Base-by-base conservation (phyloP, 495 filamentous ascomycete genomes). In the Patellaria atrata region DNA sequence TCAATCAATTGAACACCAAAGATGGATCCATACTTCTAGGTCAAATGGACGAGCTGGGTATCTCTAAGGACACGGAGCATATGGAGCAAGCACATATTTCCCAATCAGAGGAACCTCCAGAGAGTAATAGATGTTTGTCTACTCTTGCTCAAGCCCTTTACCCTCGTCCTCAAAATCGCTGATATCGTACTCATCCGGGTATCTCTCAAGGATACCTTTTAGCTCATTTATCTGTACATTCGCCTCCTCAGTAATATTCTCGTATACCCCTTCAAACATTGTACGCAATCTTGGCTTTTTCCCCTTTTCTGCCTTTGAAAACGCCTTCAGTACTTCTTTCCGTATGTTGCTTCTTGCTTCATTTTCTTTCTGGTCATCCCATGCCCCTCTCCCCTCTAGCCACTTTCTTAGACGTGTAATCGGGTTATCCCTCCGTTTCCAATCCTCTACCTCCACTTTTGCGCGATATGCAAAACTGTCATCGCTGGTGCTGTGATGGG, bases 401-500 rank as follows among this genome's bases (percentile, higher is more conserved):
- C 79, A 96, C 61, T 96, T 97, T 16, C 89, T 71, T 46, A 97
- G 53, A 31, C 87, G 63, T 27, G 84, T 82, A 26, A 97, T 84
- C 1, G 89, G 89, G 51, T 96, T 96, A 53, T 97, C 89, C 7
- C 91, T 65, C 3, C 85, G 65, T 53, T 96, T 96, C 89, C 89
- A 97, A 44, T 96, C 87, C 49, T 99, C 89, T 2, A 99, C 89
- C 48, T 99, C 89, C 0, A 93, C 79, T 17, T 73, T 70, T 0
- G 87, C 85, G 12, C 89, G 83, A 56, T 99, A 99, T 1, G 87
- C 87, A 51, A 94, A 96, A 22, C 79, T 86, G 51, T 99, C 89
- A 47, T 99, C 89, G n/a, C 76, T 83, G 0, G 89, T 99, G 56
- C 85, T 94, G 59, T 99, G 89, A 54, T 99, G 89, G 22, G 75